These are phyloP conservation scores for Erythrophleum ivorense DNA, from an alignment of 331 rosid species.

Conservation along the genomic window DNA sequence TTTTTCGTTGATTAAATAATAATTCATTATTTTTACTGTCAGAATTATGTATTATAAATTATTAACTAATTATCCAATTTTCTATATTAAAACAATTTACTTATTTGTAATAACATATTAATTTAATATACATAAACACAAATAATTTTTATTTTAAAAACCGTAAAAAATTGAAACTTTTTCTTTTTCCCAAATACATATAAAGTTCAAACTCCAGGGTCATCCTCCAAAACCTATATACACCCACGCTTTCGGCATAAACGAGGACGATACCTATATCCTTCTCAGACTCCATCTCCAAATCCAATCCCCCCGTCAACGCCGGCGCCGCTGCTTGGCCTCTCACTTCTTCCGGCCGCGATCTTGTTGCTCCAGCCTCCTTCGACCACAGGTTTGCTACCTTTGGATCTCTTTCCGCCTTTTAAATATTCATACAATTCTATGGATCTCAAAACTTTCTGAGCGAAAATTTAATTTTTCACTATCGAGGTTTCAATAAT, in stretches of 20 bases:
- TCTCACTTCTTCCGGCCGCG: neutral
- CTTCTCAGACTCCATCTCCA: neutral
- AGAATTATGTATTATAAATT: no score
- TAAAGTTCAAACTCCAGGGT: neutral
- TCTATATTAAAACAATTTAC: no score
- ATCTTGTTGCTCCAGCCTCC: slow-evolving; percentile 1
- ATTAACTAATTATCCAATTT: no score
- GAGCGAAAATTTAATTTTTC: neutral
- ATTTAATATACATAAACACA: no score
- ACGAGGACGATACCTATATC: neutral
- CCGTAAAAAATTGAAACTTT: no score
- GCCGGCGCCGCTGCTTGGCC: neutral
- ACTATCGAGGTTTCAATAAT: neutral
- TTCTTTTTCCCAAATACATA: neutral
- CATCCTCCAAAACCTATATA: neutral
- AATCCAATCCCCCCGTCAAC: neutral
- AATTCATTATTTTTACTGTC: no score
- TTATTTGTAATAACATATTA: no score
- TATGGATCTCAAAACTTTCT: neutral
- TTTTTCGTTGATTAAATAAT: no score
- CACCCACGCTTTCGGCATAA: neutral
- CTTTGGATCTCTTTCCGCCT: neutral
- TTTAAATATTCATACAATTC: neutral
- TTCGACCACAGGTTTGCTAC: slow-evolving; percentile 5
- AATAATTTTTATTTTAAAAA: no score